Evolutionary conservation across 495 filamentous ascomycete species (phyloP).

Genomic region (Cercophora sp.): DNA sequence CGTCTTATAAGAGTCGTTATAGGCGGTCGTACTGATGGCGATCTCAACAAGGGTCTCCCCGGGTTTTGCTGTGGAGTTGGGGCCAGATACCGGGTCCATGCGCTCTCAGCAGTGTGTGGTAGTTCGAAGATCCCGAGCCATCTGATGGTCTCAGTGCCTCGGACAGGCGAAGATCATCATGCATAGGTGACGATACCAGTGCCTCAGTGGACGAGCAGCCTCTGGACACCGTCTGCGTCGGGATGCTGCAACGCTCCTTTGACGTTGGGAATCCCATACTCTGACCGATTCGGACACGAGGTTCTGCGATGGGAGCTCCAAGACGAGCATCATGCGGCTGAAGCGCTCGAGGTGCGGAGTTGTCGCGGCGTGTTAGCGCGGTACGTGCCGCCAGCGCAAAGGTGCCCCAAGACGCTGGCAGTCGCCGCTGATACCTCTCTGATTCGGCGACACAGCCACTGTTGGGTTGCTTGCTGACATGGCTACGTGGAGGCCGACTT

Average conservation of each 20-base stretch:
- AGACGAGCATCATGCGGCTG: neutral
- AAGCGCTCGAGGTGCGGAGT: neutral
- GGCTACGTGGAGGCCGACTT: too few relatives aligned
- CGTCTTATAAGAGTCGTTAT: too few relatives aligned
- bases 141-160: constrained; percentile 9
- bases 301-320: neutral
- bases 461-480: constrained; percentile 1
- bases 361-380: neutral
- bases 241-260: too few relatives aligned
- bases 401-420: neutral
- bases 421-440: constrained; percentile 1
- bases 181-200: neutral
- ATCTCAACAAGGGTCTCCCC: too few relatives aligned
- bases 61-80: too few relatives aligned
- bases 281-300: too few relatives aligned
- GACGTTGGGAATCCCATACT: too few relatives aligned
- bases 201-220: neutral
- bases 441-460: constrained; percentile 10
- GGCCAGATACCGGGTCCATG: constrained; percentile 8
- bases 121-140: constrained; percentile 8
- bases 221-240: neutral
- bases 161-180: constrained; percentile 13
- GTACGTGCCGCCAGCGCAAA: neutral
- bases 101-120: neutral
- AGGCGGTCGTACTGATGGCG: too few relatives aligned